These are phyloP conservation scores for Puccinia polysora DNA, from an alignment of 1,284 basidiomycete species.

Conservation along the genomic window DNA sequence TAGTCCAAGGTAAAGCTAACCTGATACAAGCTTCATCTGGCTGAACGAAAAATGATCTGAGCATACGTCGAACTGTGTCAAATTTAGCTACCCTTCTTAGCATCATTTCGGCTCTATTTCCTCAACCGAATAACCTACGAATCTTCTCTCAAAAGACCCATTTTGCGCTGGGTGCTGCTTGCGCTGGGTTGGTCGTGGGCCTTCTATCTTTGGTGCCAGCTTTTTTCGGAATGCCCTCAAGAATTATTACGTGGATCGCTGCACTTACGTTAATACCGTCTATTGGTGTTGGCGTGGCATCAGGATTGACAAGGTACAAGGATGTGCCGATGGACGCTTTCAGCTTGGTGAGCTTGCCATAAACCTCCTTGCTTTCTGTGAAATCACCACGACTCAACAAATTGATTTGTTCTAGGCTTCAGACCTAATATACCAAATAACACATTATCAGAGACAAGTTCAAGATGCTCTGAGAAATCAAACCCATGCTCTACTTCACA, in stretches of 20 bases:
- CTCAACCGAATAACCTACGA: constrained; percentile 35
- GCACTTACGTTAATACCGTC: constrained; percentile 18
- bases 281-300: not conserved
- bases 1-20: constrained; percentile 32
- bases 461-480: constrained; percentile 20
- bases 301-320: constrained; percentile 13
- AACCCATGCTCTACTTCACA: not conserved
- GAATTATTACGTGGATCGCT: not conserved
- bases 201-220: constrained; percentile 13
- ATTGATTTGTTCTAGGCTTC: constrained; percentile 1
- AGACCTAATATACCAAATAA: constrained; percentile 9
- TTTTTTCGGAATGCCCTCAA: constrained; percentile 5
- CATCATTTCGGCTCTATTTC: constrained; percentile 21
- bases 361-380: not conserved
- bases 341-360: constrained; percentile 7
- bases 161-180: constrained; percentile 20
- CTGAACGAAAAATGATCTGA: not conserved
- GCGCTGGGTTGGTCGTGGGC: constrained; percentile 10
- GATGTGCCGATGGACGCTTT: constrained; percentile 24
- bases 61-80: not conserved
- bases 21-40: not conserved
- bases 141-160: constrained; percentile 29
- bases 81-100: constrained; percentile 25
- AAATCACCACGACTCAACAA: not conserved
- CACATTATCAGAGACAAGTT: constrained; percentile 18